phyloP scores from a whole-genome alignment of 192 early-diverging fungal species.

The Haplosporangium gracile region DNA sequence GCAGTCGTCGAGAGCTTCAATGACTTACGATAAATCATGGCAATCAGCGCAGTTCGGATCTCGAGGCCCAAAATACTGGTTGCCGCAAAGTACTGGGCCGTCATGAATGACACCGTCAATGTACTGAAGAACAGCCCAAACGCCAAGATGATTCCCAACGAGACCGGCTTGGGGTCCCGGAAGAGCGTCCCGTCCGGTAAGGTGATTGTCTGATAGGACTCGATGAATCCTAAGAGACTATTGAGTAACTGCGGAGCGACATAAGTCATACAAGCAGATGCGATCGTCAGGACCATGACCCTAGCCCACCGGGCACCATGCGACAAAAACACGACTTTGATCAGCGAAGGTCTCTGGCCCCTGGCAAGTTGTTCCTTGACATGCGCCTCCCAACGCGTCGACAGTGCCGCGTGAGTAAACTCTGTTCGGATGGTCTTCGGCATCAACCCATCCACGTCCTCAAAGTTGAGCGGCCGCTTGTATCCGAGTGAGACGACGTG shows the following conservation, averaged over 20 bases:
- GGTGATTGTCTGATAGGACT: constrained; percentile 18
- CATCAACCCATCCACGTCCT: constrained; percentile 46
- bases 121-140: constrained; percentile 7
- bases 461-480: constrained; percentile 19
- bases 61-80: constrained; percentile 8
- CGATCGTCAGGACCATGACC: constrained; percentile 23
- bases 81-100: not conserved
- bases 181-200: not conserved
- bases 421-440: constrained; percentile 36
- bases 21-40: constrained; percentile 36
- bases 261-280: constrained; percentile 36
- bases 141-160: constrained; percentile 5
- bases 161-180: not conserved
- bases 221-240: constrained; percentile 38
- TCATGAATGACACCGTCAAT: not conserved
- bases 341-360: constrained; percentile 20
- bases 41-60: constrained; percentile 25
- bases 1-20: constrained; percentile 22
- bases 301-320: constrained; percentile 23
- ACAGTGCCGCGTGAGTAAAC: constrained; percentile 13
- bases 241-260: constrained; percentile 43
- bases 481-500: constrained; percentile 39
- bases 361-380: constrained; percentile 26
- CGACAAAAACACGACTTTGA: constrained; percentile 25
- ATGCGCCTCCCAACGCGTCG: constrained; percentile 16